A percentile compares a stretch with the other conserved stretches of the same genome.
Conservation (phyloP, 2,329 filamentous ascomycete genomes). For the Aspergillus quadrilineatus region DNA sequence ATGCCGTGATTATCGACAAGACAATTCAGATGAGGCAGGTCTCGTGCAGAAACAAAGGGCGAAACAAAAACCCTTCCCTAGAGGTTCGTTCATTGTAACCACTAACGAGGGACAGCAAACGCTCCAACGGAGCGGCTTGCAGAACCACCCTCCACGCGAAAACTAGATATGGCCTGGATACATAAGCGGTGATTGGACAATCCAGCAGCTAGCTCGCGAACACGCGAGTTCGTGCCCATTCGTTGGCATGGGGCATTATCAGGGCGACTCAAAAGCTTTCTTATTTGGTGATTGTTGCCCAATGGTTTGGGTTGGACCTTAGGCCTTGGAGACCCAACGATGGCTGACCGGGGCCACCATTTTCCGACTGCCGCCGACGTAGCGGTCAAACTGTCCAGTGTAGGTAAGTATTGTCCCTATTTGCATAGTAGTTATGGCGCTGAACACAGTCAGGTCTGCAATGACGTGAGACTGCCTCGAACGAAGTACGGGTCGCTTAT, state of each 20-base stretch:
- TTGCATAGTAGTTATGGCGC: not conserved
- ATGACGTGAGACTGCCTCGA: not conserved
- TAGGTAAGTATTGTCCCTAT: not conserved
- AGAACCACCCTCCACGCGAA: not conserved
- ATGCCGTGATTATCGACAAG: conserved; percentile 9
- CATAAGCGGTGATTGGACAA: not conserved
- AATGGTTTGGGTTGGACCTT: not conserved
- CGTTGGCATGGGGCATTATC: not conserved
- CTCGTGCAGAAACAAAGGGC: not conserved
- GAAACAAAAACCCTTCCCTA: not conserved
- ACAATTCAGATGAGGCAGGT: not conserved
- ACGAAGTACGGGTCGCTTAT: not conserved
- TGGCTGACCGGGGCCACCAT: not conserved
- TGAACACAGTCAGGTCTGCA: not conserved
- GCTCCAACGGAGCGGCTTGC: not conserved
- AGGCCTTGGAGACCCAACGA: conserved; percentile 1
- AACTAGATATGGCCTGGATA: not conserved
- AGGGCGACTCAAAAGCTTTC: conserved; percentile 5
- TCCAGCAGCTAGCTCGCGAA: not conserved
- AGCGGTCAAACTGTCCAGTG: not conserved
- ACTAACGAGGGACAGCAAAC: not conserved
- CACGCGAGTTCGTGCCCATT: conserved; percentile 1
- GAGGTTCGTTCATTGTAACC: not conserved
- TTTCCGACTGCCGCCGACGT: not conserved
- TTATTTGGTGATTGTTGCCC: conserved; percentile 4